Percentiles rank a stretch among this genome's conserved stretches.
Evolutionary conservation across 768 basidiomycete genomes (phyloP).

Genomic region (Termitomyces heimii): DNA sequence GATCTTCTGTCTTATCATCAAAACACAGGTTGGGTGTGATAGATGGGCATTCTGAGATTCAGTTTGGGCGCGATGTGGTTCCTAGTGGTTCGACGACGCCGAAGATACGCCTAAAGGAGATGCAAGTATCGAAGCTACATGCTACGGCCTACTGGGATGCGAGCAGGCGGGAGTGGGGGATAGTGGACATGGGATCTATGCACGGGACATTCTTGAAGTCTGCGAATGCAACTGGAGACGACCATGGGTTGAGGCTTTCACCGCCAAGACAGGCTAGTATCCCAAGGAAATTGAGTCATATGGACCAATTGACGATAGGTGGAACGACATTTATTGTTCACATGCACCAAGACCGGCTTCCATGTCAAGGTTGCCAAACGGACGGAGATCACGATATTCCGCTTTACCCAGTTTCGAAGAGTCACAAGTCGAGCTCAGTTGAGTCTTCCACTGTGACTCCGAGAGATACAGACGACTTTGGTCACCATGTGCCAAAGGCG

Average conservation of each 20-base stretch:
- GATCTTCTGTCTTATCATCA: slow-evolving; percentile 57
- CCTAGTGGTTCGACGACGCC: slow-evolving; percentile 46
- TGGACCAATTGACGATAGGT: slow-evolving; percentile 63
- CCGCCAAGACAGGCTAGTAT: slow-evolving; percentile 62
- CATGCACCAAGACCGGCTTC: slow-evolving; percentile 54
- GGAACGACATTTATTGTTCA: slow-evolving; percentile 68
- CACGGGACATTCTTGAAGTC: slow-evolving; percentile 69
- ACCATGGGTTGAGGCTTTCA: slow-evolving; percentile 49
- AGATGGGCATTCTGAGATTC: slow-evolving; percentile 53
- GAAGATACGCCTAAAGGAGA: slow-evolving; percentile 72
- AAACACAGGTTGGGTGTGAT: slow-evolving; percentile 34
- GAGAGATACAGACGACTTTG: slow-evolving; percentile 21
- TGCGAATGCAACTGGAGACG: slow-evolving; percentile 18
- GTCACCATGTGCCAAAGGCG: slow-evolving; percentile 15
- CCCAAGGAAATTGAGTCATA: slow-evolving; percentile 56
- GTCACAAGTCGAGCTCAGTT: slow-evolving; percentile 14
- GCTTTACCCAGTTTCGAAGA: slow-evolving; percentile 36
- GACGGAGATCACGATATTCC: slow-evolving; percentile 52
- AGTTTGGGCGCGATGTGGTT: slow-evolving; percentile 68
- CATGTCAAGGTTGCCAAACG: slow-evolving; percentile 58
- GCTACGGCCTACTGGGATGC: slow-evolving; percentile 71
- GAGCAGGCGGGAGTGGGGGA: slow-evolving; percentile 52
- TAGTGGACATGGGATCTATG: slow-evolving; percentile 83
- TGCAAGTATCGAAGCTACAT: slow-evolving; percentile 80
- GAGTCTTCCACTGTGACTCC: slow-evolving; percentile 22